phyloP scores from a whole-genome alignment of 2,329 filamentous ascomycete species.

The Zasmidium citrigriseum region DNA sequence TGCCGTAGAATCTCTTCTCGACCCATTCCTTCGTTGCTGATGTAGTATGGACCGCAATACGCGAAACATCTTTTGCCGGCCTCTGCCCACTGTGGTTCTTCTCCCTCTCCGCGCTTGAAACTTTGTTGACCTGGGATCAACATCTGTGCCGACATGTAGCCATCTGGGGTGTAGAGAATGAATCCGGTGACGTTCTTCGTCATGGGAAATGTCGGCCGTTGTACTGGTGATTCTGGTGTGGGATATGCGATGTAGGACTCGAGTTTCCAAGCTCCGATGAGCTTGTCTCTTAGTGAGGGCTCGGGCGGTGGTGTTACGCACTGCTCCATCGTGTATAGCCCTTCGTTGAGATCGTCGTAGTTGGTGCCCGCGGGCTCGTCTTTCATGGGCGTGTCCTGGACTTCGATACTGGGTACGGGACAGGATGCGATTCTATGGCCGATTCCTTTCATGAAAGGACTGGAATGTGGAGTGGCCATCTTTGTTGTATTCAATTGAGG shows the following conservation, averaged over 20 bases:
- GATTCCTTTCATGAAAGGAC: constrained; percentile 19
- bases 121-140: constrained; percentile 39
- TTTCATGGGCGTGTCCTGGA: constrained; percentile 18
- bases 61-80: constrained; percentile 40
- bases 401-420: constrained; percentile 13
- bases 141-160: constrained; percentile 42
- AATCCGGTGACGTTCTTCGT: constrained; percentile 39
- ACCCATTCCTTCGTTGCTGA: constrained; percentile 36
- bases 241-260: constrained; percentile 42
- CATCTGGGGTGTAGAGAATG: constrained; percentile 42
- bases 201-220: constrained; percentile 39
- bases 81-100: constrained; percentile 42
- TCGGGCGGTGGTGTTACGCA: constrained; percentile 31
- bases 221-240: constrained; percentile 35
- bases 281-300: constrained; percentile 32
- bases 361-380: constrained; percentile 24
- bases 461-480: constrained; percentile 11
- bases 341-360: constrained; percentile 36
- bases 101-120: constrained; percentile 40
- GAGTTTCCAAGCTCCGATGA: constrained; percentile 40
- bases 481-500: constrained; percentile 16
- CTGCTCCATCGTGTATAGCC: constrained; percentile 34
- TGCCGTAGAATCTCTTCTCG: constrained; percentile 38
- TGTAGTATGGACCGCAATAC: constrained; percentile 42
- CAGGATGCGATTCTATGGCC: constrained; percentile 5